Evolutionary conservation across 2,329 filamentous ascomycete genomes (phyloP), one percentile per base, ranked within the genome.

Genomic region (Beauveria caledonica): DNA sequence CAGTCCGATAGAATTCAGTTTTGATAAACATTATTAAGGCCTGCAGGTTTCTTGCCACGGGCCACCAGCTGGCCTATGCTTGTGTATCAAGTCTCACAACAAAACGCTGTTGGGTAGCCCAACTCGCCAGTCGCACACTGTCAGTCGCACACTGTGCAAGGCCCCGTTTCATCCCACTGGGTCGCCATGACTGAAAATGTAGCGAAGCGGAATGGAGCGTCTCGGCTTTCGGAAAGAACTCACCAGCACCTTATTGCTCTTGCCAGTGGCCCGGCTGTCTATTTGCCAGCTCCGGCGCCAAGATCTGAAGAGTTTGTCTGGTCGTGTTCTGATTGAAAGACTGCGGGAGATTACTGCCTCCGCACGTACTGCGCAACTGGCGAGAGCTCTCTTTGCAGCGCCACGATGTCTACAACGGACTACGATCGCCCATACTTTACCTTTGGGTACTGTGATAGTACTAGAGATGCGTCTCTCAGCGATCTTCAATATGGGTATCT

Each of bases 391-490:
- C 33, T 19, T 21, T 40, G 42, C 49, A 10, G 6, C 15, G 25
- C n/a, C 39, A 60, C 10, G 21, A 45, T 49, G 40, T 29, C 27
- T 39, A 33, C 40, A 23, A 56, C 58, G 17, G 61, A 60, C 10
- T 36, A 52, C 55, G 69, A 71, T 58, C 69, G 74, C 39, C 78
- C 78, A 1, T 64, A 60, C 89, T 91, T 69, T 89, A 87, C 68
- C 78, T 92, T 66, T 87, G 86, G 88, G 61, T 86, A 91, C 64
- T 89, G 92, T 74, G 87, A 91, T 69, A 86, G 86, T 7, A 77
- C 77, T 56, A 78, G 88, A 62, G 73, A 78, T 29, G 75, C 82
- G 64, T 82, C 85, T 60, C 80, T 90, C 60, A 82, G 82, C 21
- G 81, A 87, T 55, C 73, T 83, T 64, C 79, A 89, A 68, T 84